phyloP scores from a whole-genome alignment of 306 rosid genomes.

The Dryas octopetala region DNA sequence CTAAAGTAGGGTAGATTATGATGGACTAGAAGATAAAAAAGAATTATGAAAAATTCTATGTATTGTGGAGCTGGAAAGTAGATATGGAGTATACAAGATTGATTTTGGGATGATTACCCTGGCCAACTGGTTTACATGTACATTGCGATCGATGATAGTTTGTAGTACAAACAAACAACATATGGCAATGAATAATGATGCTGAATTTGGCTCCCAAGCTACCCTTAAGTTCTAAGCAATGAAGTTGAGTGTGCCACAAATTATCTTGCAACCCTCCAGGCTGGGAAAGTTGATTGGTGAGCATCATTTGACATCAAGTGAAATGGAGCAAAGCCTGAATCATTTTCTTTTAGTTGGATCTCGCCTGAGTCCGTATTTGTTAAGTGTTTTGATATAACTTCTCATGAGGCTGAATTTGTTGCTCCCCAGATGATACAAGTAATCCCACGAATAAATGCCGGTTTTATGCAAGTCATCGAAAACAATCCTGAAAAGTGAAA shows the following conservation, averaged over 20 bases:
- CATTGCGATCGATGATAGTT: not conserved
- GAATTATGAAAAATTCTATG: no score
- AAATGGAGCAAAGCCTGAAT: conserved; percentile 20
- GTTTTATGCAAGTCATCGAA: conserved; percentile 92
- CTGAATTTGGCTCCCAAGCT: not conserved
- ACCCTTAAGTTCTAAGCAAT: not conserved
- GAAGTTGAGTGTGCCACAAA: not conserved
- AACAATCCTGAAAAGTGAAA: conserved; percentile 43
- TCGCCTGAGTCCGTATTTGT: conserved; percentile 70
- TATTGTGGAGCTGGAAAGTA: no score
- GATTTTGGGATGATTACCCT: not conserved
- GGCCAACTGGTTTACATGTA: not conserved
- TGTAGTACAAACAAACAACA: not conserved
- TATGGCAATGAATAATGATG: not conserved
- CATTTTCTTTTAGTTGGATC: conserved; percentile 72
- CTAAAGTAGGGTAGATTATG: no score
- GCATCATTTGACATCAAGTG: not conserved
- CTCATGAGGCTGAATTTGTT: conserved; percentile 72
- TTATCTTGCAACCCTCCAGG: not conserved
- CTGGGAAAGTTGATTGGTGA: not conserved
- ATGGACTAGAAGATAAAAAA: no score
- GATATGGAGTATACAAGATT: no score
- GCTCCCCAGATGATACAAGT: conserved; percentile 68
- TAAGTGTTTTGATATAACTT: conserved; percentile 58
- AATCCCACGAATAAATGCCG: conserved; percentile 87